These are phyloP conservation scores for Coemansia sp. DNA, from an alignment of 192 early-diverging fungal species.

Conservation along the genomic window DNA sequence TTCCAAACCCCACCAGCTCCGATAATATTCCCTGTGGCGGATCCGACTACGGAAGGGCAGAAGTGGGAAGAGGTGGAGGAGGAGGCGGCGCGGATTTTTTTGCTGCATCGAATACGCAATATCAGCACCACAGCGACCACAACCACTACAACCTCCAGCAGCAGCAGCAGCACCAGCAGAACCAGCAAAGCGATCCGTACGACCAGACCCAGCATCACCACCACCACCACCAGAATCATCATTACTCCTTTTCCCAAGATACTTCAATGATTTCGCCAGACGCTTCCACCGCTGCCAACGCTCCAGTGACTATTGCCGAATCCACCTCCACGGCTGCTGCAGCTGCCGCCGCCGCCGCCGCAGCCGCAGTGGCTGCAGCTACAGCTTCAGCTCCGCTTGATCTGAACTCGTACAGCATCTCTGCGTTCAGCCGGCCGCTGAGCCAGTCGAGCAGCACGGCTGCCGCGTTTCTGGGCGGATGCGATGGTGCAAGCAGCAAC, in stretches of 20 bases:
- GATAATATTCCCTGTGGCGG: background rate
- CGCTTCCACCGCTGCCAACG: background rate
- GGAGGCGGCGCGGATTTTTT: constrained; percentile 6
- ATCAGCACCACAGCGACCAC: background rate
- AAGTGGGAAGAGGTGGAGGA: background rate
- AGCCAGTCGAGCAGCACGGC: constrained; percentile 31
- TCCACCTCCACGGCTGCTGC: constrained; percentile 6
- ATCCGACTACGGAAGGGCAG: background rate
- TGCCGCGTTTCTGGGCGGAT: constrained; percentile 27
- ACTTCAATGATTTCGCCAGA: constrained; percentile 1
- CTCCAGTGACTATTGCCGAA: constrained; percentile 4
- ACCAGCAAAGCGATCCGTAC: background rate
- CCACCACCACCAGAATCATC: constrained; percentile 1
- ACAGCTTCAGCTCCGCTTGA: constrained; percentile 21
- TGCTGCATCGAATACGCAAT: constrained; percentile 7
- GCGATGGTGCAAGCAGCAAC: constrained; percentile 10
- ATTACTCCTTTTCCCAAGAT: constrained; percentile 11
- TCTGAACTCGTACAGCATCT: constrained; percentile 48
- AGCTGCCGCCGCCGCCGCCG: constrained; percentile 6
- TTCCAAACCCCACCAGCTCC: constrained; percentile 3
- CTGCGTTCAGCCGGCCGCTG: constrained; percentile 49
- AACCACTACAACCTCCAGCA: background rate
- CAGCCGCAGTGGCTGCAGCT: constrained; percentile 8
- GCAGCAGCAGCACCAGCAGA: background rate
- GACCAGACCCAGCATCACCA: constrained; percentile 9